These are phyloP conservation scores for Lipomyces mesembrius DNA, from an alignment of 805 yeast species.

Conservation along the genomic window DNA sequence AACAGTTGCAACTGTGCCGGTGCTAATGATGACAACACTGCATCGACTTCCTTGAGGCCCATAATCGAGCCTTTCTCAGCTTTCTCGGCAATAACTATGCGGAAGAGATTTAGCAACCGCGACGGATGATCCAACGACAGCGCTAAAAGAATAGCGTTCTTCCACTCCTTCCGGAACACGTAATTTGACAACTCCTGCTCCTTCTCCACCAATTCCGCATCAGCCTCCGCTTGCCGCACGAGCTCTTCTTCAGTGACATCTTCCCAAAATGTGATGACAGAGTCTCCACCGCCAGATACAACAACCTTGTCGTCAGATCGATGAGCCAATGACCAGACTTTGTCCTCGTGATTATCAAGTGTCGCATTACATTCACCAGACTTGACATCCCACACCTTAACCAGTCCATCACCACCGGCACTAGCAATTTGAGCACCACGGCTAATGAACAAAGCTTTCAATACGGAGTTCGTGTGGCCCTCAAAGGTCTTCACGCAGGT, in stretches of 20 bases:
- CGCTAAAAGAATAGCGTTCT: slow-evolving; percentile 84
- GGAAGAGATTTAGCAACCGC: slow-evolving; percentile 78
- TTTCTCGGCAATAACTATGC: slow-evolving; percentile 57
- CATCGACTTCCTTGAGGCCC: slow-evolving; percentile 67
- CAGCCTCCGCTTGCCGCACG: slow-evolving; percentile 55
- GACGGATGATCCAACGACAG: slow-evolving; percentile 87
- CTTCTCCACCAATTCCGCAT: slow-evolving; percentile 72
- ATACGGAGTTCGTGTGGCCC: slow-evolving; percentile 92
- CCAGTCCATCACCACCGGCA: slow-evolving; percentile 92
- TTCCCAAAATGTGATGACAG: slow-evolving; percentile 84
- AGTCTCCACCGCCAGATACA: slow-evolving; percentile 93
- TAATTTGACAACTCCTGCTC: slow-evolving; percentile 85
- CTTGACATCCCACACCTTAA: slow-evolving; percentile 84
- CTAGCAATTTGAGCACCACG: slow-evolving; percentile 66
- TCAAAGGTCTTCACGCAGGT: slow-evolving; percentile 82
- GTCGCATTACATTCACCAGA: slow-evolving; percentile 82
- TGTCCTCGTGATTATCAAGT: slow-evolving; percentile 86
- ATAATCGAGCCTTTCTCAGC: slow-evolving; percentile 55
- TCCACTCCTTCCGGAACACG: slow-evolving; percentile 77
- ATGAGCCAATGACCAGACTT: slow-evolving; percentile 87
- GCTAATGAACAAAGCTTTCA: slow-evolving; percentile 73
- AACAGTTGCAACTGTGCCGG: slow-evolving; percentile 63
- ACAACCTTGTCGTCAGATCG: slow-evolving; percentile 69
- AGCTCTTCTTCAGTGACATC: slow-evolving; percentile 81
- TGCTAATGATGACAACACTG: slow-evolving; percentile 60